Percentiles rank a stretch among this genome's conserved stretches.
Conservation (phyloP, 768 basidiomycete genomes). For the Filobasidium wieringae region DNA sequence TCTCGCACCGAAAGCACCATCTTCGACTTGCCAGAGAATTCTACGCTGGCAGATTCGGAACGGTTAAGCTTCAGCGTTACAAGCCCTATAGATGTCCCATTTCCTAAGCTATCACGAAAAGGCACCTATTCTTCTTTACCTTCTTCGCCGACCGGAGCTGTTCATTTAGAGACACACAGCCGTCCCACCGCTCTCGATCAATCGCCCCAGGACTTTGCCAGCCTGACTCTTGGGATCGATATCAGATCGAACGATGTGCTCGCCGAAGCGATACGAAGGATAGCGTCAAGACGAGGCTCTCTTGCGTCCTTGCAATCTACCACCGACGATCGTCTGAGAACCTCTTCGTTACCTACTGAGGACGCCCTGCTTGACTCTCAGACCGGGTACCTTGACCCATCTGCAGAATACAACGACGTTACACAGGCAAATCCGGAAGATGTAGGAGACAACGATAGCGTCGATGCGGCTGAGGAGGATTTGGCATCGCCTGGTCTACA, state of each 20-base stretch:
- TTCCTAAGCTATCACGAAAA: constrained; percentile 1
- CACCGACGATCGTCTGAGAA: neutral
- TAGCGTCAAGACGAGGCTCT: neutral
- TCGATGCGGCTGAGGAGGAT: neutral
- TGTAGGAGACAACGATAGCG: neutral
- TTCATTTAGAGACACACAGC: neutral
- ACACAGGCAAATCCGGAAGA: neutral
- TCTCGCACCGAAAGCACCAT: neutral
- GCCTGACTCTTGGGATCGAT: constrained; percentile 1
- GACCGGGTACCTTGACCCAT: neutral
- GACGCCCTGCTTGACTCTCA: neutral
- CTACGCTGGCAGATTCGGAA: too few relatives aligned
- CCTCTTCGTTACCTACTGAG: neutral
- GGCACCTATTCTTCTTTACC: constrained; percentile 11
- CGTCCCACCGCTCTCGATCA: neutral
- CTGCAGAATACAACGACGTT: neutral
- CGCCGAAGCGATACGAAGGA: constrained; percentile 3
- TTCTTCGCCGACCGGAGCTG: constrained; percentile 4
- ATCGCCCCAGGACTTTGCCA: neutral
- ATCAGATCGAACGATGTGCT: neutral
- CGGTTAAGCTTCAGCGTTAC: too few relatives aligned
- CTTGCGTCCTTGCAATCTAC: too few relatives aligned
- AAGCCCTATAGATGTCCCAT: too few relatives aligned
- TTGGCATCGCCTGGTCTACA: neutral
- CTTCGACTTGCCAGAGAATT: too few relatives aligned